Evolutionary conservation across 805 yeast species (phyloP).

Genomic region (Helenozyma rhizophorensis): DNA sequence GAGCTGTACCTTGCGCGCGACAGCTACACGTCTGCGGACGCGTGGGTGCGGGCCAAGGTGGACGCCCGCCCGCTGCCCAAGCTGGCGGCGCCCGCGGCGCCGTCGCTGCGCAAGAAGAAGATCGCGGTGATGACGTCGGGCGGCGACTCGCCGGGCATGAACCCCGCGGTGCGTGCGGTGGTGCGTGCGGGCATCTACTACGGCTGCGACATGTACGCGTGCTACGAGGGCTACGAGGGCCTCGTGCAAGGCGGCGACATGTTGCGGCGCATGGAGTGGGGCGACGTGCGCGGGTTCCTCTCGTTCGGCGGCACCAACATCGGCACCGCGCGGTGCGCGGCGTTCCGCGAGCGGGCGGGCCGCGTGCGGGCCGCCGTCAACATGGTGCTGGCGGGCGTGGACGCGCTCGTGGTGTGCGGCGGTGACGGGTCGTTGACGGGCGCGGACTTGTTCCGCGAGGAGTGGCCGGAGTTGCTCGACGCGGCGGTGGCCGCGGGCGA

Average conservation of each 20-base stretch:
- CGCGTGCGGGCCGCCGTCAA: conserved; percentile 80
- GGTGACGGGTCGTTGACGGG: conserved; percentile 99
- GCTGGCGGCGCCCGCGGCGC: conserved; percentile 1
- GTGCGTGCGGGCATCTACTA: conserved; percentile 85
- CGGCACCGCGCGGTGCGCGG: conserved; percentile 92
- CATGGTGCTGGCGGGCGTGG: conserved; percentile 83
- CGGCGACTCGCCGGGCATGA: conserved; percentile 99
- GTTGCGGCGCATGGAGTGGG: conserved; percentile 81
- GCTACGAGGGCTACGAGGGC: conserved; percentile 94
- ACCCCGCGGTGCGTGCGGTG: conserved; percentile 91
- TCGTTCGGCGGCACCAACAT: conserved; percentile 92
- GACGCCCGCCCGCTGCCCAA: not conserved
- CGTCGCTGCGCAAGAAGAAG: conserved; percentile 18
- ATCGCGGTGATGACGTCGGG: conserved; percentile 98
- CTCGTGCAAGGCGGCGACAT: conserved; percentile 78
- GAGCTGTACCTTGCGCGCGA: conserved; percentile 19
- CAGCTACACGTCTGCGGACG: conserved; percentile 20
- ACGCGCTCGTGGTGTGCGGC: conserved; percentile 93
- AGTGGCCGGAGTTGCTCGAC: conserved; percentile 85
- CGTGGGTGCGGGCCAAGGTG: conserved; percentile 16
- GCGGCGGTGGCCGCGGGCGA: conserved; percentile 59
- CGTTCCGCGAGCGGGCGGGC: conserved; percentile 81
- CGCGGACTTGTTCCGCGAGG: conserved; percentile 89
- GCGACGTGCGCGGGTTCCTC: conserved; percentile 91
- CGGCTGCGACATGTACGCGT: conserved; percentile 87